Base-by-base conservation (phyloP, 2,329 filamentous ascomycete genomes). In the Aspergillus texensis region DNA sequence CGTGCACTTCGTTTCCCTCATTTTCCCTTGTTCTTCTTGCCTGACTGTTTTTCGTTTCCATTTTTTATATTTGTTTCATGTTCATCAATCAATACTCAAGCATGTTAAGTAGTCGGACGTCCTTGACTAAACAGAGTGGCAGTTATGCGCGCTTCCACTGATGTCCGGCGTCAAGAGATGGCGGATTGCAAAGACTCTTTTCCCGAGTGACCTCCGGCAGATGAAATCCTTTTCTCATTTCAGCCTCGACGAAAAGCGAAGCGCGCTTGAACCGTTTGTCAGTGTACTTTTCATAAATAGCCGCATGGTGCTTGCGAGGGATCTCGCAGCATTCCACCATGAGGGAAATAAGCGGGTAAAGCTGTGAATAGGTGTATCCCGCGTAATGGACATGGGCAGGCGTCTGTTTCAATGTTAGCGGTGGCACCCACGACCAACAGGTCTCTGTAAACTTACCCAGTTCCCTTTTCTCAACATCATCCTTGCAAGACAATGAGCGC, bases 231-330 rank as follows among this genome's bases (percentile, higher is more conserved):
- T 85, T 86, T 63, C 82, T 80, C 67, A 97, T 83, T 76, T 94
- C 90, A 21, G 83, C 84, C 76, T 94, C 88, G 61, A 97, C 94
- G 70, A 91, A 93, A 24, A 87, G 80, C 21, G 95, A 92, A 11
- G 92, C 92, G 61, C 89, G 86, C 84, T 96, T 96, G 83, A 93
- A 98, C 59, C 91, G 88, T 75, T 90, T 91, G 77, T 96, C 91
- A 43, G 88, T 85, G 80, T 97, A 99, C 80, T 99, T 99, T 61
- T 97, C 92, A 74, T 88, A 97, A 48, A 99, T 90, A 9, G 93
- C 92, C 32, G 83, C 80, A 75, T 99, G 95, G 75, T 99, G 95
- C 72, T 89, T 89, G 67, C 85, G 85, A 8, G 93, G 91, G 61
- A 89, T 86, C 65, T 92, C 89, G 79, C 93, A 97, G 82, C 94